A percentile compares a stretch with the other conserved stretches of the same genome.
These are phyloP conservation scores for Globisporangium cylindrosporum DNA, from an alignment of 352 stramenopile species.

Conservation along the genomic window DNA sequence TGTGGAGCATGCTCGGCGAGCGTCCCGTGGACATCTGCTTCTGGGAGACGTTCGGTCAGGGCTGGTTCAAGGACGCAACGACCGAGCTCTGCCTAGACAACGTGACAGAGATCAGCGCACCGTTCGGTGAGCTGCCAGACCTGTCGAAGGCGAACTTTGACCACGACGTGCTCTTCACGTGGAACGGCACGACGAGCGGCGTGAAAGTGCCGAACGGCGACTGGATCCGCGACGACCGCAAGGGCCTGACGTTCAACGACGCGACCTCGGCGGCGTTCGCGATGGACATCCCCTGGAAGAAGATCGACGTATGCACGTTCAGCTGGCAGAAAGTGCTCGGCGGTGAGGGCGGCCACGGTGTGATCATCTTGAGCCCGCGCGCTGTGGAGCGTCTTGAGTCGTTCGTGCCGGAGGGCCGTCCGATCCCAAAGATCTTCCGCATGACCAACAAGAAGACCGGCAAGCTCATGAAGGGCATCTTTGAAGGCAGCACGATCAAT, in stretches of 20 bases:
- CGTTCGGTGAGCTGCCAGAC: slow-evolving; percentile 96
- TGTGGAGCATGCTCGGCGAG: slow-evolving; percentile 98
- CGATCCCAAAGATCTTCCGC: slow-evolving; percentile 99
- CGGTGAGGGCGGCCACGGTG: slow-evolving; percentile 96
- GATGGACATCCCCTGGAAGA: slow-evolving; percentile 98
- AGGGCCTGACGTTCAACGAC: slow-evolving; percentile 97
- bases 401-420: slow-evolving; percentile 87
- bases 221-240: slow-evolving; percentile 95
- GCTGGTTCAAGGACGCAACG: slow-evolving; percentile 95
- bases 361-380: slow-evolving; percentile 96
- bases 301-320: slow-evolving; percentile 99
- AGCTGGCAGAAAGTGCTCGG: slow-evolving; percentile 99
- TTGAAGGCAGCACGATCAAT: slow-evolving; percentile 99
- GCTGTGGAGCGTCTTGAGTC: slow-evolving; percentile 96
- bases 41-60: slow-evolving; percentile 97
- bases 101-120: slow-evolving; percentile 92
- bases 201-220: slow-evolving; percentile 95
- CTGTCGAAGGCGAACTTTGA: slow-evolving; percentile 92
- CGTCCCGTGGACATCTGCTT: slow-evolving; percentile 93
- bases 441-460: slow-evolving; percentile 96
- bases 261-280: slow-evolving; percentile 98
- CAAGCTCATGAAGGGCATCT: slow-evolving; percentile 93
- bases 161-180: slow-evolving; percentile 98
- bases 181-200: slow-evolving; percentile 98
- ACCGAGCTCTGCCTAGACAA: slow-evolving; percentile 94